These are phyloP conservation scores for Geotrichum fermentans DNA, from an alignment of 1,139 yeast genomes.

Conservation along the genomic window DNA sequence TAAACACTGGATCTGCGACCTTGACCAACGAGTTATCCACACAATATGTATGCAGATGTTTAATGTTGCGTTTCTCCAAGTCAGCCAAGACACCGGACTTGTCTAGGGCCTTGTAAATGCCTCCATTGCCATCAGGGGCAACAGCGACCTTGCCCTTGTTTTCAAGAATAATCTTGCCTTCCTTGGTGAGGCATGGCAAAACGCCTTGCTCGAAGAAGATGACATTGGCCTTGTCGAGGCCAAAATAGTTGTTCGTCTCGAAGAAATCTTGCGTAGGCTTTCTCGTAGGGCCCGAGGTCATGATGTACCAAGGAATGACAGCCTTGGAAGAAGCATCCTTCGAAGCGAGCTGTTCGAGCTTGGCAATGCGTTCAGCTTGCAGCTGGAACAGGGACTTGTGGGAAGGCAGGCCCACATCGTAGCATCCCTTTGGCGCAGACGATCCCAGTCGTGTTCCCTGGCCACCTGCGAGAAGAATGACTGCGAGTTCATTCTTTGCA, in stretches of 20 bases:
- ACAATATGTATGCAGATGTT: slow-evolving; percentile 94
- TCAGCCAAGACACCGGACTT: slow-evolving; percentile 65
- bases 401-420: slow-evolving; percentile 79
- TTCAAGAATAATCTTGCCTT: slow-evolving; percentile 70
- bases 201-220: slow-evolving; percentile 91
- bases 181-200: slow-evolving; percentile 75
- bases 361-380: slow-evolving; percentile 80
- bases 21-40: slow-evolving; percentile 91
- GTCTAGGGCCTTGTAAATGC: slow-evolving; percentile 78
- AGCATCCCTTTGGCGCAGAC: slow-evolving; percentile 88
- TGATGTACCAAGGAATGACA: slow-evolving; percentile 76
- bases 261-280: slow-evolving; percentile 71
- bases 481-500: slow-evolving; percentile 70
- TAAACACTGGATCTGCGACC: slow-evolving; percentile 89
- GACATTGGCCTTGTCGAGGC: slow-evolving; percentile 56
- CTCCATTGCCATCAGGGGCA: slow-evolving; percentile 98
- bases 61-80: slow-evolving; percentile 61
- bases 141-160: slow-evolving; percentile 56
- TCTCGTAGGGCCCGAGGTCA: slow-evolving; percentile 94
- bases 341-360: slow-evolving; percentile 54
- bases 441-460: slow-evolving; percentile 96
- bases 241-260: slow-evolving; percentile 57
- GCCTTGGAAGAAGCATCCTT: slow-evolving; percentile 24
- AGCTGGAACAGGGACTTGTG: slow-evolving; percentile 79
- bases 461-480: slow-evolving; percentile 93